A percentile compares a stretch with the other conserved stretches of the same genome.
phyloP scores from a whole-genome alignment of 1,284 basidiomycete genomes.

The Sporisorium graminicola region DNA sequence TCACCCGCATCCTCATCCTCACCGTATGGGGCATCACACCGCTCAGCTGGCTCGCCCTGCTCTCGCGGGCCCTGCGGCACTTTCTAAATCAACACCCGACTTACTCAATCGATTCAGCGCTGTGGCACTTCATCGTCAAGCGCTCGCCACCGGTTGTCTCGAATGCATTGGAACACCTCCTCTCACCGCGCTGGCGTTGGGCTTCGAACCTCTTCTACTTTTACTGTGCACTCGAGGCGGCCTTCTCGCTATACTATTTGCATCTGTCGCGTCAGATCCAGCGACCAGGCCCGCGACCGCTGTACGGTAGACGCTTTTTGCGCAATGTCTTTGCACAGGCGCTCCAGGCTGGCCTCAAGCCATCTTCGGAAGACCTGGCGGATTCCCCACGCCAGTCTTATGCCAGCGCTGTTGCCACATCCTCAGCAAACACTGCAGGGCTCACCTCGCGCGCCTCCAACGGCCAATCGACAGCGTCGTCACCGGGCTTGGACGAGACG shows the following conservation, averaged over 20 bases:
- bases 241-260: constrained; percentile 63
- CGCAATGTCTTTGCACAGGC: constrained; percentile 49
- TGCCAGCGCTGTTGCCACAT: constrained; percentile 18
- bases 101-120: constrained; percentile 15
- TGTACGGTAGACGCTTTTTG: constrained; percentile 48
- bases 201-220: constrained; percentile 28
- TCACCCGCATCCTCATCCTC: constrained; percentile 49
- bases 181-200: constrained; percentile 24
- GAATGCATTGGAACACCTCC: neutral
- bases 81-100: constrained; percentile 12
- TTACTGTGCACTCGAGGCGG: constrained; percentile 45
- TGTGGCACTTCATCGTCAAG: constrained; percentile 12
- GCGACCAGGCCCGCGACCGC: constrained; percentile 37
- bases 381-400: constrained; percentile 15
- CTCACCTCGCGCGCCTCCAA: constrained; percentile 1
- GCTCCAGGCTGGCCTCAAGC: constrained; percentile 50
- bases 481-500: neutral
- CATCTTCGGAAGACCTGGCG: neutral
- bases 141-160: constrained; percentile 15
- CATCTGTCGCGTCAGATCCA: constrained; percentile 47
- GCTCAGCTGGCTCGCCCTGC: constrained; percentile 51
- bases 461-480: constrained; percentile 2
- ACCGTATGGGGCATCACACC: constrained; percentile 59
- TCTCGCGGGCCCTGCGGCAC: constrained; percentile 19
- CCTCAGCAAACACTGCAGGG: neutral